Conservation (phyloP, 768 basidiomycete genomes). For the Termitomyces eurrhizus region DNA sequence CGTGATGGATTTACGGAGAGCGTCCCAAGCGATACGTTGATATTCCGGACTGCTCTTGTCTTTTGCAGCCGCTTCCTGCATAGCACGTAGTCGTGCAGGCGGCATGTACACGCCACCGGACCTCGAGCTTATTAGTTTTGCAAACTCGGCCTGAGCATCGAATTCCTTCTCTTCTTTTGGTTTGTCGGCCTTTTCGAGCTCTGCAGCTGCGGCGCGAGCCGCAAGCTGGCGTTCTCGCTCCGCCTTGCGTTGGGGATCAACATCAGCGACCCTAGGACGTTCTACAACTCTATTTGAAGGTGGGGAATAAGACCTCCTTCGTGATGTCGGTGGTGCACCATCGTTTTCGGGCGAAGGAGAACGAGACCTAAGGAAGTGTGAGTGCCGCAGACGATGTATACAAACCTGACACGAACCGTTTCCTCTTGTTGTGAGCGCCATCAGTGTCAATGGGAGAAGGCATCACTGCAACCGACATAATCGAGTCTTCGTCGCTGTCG, state of each 20-base stretch:
- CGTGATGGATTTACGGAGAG: slow-evolving; percentile 93
- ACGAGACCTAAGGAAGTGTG: slow-evolving; percentile 36
- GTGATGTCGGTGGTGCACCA: slow-evolving; percentile 38
- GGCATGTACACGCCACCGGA: slow-evolving; percentile 97
- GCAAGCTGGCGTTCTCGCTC: slow-evolving; percentile 81
- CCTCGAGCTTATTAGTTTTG: slow-evolving; percentile 75
- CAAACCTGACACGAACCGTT: slow-evolving; percentile 32
- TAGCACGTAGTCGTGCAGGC: slow-evolving; percentile 85
- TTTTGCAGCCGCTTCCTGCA: slow-evolving; percentile 77
- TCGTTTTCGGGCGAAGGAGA: slow-evolving; percentile 41
- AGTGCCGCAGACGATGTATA: neutral
- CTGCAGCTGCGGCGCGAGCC: slow-evolving; percentile 61
- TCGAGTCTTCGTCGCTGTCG: slow-evolving; percentile 7
- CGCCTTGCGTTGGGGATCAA: slow-evolving; percentile 69
- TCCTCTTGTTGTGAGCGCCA: slow-evolving; percentile 39
- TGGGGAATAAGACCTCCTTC: slow-evolving; percentile 44
- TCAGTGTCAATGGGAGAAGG: slow-evolving; percentile 25
- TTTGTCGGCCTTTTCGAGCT: slow-evolving; percentile 59
- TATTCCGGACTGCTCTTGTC: slow-evolving; percentile 88
- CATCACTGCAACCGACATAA: slow-evolving; percentile 41
- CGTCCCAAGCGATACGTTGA: slow-evolving; percentile 97
- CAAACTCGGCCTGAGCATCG: slow-evolving; percentile 83
- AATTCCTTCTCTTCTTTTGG: slow-evolving; percentile 47
- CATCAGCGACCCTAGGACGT: slow-evolving; percentile 52
- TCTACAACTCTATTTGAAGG: slow-evolving; percentile 23